Percentiles rank a stretch among this genome's conserved stretches.
phyloP scores from a whole-genome alignment of 2,329 filamentous ascomycete species.

The Pseudofabraea citricarpa region DNA sequence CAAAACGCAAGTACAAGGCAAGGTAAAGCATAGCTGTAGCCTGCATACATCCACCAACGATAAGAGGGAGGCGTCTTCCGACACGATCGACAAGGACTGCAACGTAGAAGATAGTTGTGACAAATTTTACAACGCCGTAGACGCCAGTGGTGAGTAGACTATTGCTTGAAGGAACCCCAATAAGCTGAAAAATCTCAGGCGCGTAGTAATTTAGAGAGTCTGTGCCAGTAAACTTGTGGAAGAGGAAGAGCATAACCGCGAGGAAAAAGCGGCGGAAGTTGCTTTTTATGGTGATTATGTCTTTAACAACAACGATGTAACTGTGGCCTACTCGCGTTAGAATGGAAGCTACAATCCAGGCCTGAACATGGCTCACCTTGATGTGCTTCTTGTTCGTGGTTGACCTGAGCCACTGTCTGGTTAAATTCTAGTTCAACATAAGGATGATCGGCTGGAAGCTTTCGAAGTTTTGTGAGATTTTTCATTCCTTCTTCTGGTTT shows the following conservation, averaged over 20 bases:
- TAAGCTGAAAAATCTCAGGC: constrained; percentile 60
- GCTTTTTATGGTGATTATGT: constrained; percentile 42
- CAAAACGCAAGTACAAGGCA: constrained; percentile 58
- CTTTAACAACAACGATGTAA: constrained; percentile 32
- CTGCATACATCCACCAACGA: constrained; percentile 58
- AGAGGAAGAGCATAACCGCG: constrained; percentile 1
- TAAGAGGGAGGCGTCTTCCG: constrained; percentile 50
- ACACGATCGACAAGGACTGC: constrained; percentile 64
- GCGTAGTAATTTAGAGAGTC: constrained; percentile 46
- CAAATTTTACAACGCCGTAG: constrained; percentile 65
- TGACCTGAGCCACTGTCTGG: constrained; percentile 36
- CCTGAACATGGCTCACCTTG: constrained; percentile 19
- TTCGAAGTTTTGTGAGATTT: constrained; percentile 43
- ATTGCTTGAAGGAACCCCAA: constrained; percentile 44
- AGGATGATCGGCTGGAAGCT: constrained; percentile 43
- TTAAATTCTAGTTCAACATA: constrained; percentile 44
- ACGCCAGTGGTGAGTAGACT: constrained; percentile 63
- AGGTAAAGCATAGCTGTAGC: constrained; percentile 60
- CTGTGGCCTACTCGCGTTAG: neutral
- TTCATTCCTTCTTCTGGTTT: constrained; percentile 55
- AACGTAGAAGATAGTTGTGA: constrained; percentile 56
- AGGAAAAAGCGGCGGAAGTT: constrained; percentile 66
- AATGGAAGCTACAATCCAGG: too few relatives aligned
- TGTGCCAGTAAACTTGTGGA: constrained; percentile 64
- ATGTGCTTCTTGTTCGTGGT: constrained; percentile 42